Evolutionary conservation across 192 early-diverging fungal species (phyloP).

Genomic region (Chytriomyces confervae): DNA sequence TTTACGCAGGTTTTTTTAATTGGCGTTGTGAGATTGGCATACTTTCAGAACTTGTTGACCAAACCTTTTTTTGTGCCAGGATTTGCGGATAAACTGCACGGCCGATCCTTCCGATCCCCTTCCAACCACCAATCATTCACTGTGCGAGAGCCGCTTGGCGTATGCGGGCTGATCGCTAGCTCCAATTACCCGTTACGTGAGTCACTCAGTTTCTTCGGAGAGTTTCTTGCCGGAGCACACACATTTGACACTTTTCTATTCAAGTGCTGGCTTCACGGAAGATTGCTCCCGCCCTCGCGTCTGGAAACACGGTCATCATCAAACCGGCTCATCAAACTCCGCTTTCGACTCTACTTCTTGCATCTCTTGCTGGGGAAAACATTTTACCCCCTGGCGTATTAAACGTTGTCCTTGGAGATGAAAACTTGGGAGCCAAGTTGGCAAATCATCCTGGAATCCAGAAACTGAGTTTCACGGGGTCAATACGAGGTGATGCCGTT

Average conservation of each 20-base stretch:
- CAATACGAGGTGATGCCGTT: not conserved
- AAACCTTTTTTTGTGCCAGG: not conserved
- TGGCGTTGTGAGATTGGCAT: no score
- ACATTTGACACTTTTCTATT: no score
- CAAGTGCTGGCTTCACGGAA: slow-evolving; percentile 72
- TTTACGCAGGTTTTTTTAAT: not conserved
- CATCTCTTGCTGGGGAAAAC: not conserved
- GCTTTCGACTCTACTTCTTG: slow-evolving; percentile 40
- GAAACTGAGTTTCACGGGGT: slow-evolving; percentile 75
- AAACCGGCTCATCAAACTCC: slow-evolving; percentile 72
- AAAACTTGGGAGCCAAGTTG: slow-evolving; percentile 66
- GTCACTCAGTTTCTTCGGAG: not conserved
- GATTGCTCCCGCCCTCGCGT: slow-evolving; percentile 73
- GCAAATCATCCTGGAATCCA: slow-evolving; percentile 68
- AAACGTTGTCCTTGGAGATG: slow-evolving; percentile 81
- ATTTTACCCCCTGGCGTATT: slow-evolving; percentile 75
- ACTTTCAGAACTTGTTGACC: no score
- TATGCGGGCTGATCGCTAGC: slow-evolving; percentile 59
- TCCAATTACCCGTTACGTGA: slow-evolving; percentile 69
- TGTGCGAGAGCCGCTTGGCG: slow-evolving; percentile 56
- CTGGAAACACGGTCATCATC: slow-evolving; percentile 72
- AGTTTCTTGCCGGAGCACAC: no score
- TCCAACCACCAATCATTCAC: slow-evolving; percentile 45
- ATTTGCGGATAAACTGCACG: slow-evolving; percentile 9
- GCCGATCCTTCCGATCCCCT: not conserved